Conservation (phyloP, 495 filamentous ascomycete genomes). For the Penicillium riverlandense region DNA sequence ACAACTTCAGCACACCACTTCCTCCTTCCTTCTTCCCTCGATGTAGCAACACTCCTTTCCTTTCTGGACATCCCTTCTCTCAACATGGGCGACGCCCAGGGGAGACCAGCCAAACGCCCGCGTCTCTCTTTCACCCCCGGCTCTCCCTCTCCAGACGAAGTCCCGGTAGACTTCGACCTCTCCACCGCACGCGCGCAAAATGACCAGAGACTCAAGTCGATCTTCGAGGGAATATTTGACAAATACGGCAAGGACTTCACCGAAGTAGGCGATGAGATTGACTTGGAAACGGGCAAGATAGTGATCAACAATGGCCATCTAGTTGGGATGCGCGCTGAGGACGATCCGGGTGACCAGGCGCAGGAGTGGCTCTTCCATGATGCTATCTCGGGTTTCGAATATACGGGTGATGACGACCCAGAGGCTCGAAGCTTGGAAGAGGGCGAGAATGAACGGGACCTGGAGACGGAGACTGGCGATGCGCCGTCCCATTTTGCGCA, state of each 20-base stretch:
- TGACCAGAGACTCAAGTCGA: slow-evolving; percentile 61
- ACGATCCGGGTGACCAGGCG: slow-evolving; percentile 30
- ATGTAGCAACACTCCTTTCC: too few species aligned
- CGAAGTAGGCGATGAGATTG: slow-evolving; percentile 74
- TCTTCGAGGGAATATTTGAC: slow-evolving; percentile 79
- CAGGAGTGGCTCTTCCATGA: slow-evolving; percentile 11
- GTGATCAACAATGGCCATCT: slow-evolving; percentile 86
- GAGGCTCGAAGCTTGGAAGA: background rate
- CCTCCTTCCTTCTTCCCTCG: too few species aligned
- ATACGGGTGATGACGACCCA: slow-evolving; percentile 6
- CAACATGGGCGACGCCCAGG: background rate
- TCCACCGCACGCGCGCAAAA: slow-evolving; percentile 53
- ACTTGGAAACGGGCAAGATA: slow-evolving; percentile 67
- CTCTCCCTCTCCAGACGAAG: slow-evolving; percentile 39
- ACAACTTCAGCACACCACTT: too few species aligned
- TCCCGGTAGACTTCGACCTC: slow-evolving; percentile 33
- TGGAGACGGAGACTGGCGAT: too few species aligned
- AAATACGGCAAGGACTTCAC: slow-evolving; percentile 83
- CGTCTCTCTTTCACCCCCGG: slow-evolving; percentile 36
- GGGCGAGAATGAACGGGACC: slow-evolving; percentile 2
- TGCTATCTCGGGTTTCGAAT: slow-evolving; percentile 1
- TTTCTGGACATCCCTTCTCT: too few species aligned
- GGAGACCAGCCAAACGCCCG: slow-evolving; percentile 49
- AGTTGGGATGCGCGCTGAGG: slow-evolving; percentile 45
- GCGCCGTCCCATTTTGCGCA: too few species aligned